phyloP scores from a whole-genome alignment of 306 rosid species.

The Dalbergia oliveri region DNA sequence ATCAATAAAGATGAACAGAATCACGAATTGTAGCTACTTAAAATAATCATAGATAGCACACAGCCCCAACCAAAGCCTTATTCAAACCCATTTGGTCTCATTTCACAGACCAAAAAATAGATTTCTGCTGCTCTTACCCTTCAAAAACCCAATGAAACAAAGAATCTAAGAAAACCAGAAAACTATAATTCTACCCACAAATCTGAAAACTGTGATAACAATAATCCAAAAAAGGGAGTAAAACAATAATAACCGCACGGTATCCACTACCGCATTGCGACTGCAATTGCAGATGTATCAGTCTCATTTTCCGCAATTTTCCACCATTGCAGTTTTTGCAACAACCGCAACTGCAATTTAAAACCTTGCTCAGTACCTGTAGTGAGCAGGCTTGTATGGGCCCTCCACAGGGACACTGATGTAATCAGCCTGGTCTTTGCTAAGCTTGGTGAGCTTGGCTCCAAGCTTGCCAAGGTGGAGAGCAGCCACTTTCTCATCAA shows the following conservation, averaged over 20 bases:
- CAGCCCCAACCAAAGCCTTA: conserved; percentile 53
- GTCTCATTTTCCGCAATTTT: too few relatives aligned
- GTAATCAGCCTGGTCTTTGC: conserved; percentile 89
- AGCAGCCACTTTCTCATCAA: conserved; percentile 97
- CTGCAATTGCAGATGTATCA: too few relatives aligned
- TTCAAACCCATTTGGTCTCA: conserved; percentile 58
- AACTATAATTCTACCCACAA: conserved; percentile 39
- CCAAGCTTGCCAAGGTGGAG: conserved; percentile 97
- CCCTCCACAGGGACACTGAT: conserved; percentile 91
- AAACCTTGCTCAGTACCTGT: conserved; percentile 71
- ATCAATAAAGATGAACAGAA: conserved; percentile 15
- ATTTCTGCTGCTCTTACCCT: conserved; percentile 36
- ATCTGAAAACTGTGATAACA: conserved; percentile 6
- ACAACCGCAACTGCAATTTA: not conserved
- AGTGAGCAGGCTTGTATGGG: conserved; percentile 92
- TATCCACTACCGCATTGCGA: too few relatives aligned
- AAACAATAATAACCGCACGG: not conserved
- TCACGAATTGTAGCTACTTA: conserved; percentile 13
- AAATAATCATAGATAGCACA: conserved; percentile 38
- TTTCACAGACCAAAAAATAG: conserved; percentile 47
- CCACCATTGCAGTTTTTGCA: not conserved
- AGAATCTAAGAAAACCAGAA: conserved; percentile 42
- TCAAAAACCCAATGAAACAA: conserved; percentile 36
- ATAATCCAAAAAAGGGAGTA: not conserved
- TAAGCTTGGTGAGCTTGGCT: conserved; percentile 87